Conservation (phyloP, 768 basidiomycete species). For the Ramaria sp. region DNA sequence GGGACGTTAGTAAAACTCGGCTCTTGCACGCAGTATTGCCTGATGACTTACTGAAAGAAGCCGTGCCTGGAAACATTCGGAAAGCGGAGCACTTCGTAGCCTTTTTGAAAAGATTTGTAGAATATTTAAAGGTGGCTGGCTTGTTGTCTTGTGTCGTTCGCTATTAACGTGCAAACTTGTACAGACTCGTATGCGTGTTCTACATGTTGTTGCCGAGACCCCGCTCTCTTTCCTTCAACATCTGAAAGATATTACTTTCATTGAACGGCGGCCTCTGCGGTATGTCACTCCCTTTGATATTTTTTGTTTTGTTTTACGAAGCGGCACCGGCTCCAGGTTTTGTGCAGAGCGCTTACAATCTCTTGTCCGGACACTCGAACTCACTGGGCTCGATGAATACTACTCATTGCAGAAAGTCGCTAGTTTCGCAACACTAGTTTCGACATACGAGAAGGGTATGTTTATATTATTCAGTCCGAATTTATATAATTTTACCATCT, state of each 20-base stretch:
- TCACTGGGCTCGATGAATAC: slow-evolving; percentile 86
- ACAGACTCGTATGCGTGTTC: slow-evolving; percentile 96
- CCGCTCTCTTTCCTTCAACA: slow-evolving; percentile 95
- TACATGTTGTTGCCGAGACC: slow-evolving; percentile 98
- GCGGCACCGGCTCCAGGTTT: slow-evolving; percentile 46
- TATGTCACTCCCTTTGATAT: slow-evolving; percentile 22
- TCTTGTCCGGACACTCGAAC: slow-evolving; percentile 82
- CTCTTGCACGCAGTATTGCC: slow-evolving; percentile 56
- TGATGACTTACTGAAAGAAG: slow-evolving; percentile 89
- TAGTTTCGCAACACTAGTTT: slow-evolving; percentile 88
- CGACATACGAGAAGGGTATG: slow-evolving; percentile 94
- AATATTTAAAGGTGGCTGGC: slow-evolving; percentile 83
- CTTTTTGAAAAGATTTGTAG: slow-evolving; percentile 94
- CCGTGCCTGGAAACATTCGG: slow-evolving; percentile 94
- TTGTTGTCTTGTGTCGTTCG: background rate
- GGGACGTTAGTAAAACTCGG: background rate
- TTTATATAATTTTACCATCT: background rate
- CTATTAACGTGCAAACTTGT: background rate
- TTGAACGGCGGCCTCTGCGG: slow-evolving; percentile 88
- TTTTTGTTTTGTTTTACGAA: background rate
- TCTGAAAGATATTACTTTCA: slow-evolving; percentile 97
- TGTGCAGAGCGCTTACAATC: slow-evolving; percentile 95
- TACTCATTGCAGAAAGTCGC: slow-evolving; percentile 91
- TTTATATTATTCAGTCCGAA: background rate
- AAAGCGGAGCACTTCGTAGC: slow-evolving; percentile 99